A percentile compares a stretch with the other conserved stretches of the same genome.
Evolutionary conservation across 257 asterid species (phyloP).

Genomic region (Solanum phureja): DNA sequence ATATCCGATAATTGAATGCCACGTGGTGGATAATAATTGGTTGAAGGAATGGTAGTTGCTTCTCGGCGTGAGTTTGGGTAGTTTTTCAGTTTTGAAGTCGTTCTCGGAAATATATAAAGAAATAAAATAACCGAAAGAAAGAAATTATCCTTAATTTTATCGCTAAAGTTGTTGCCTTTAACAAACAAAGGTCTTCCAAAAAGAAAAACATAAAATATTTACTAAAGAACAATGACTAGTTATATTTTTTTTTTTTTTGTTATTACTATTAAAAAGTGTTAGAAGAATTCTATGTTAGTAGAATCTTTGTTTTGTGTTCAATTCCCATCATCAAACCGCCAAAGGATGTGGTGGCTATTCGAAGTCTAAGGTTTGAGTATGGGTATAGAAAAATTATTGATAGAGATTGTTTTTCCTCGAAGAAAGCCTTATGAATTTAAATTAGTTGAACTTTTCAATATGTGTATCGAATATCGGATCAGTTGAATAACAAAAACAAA

Average conservation of each 20-base stretch:
- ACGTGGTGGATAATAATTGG: conserved; percentile 13
- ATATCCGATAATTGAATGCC: background rate
- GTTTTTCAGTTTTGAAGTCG: background rate
- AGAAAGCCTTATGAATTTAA: no score
- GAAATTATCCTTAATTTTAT: background rate
- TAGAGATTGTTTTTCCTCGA: no score
- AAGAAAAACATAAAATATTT: background rate
- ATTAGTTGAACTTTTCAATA: no score
- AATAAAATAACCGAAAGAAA: background rate
- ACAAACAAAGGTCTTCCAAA: background rate
- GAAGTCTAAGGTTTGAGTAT: no score
- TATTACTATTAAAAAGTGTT: background rate
- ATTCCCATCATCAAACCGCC: background rate
- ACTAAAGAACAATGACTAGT: background rate
- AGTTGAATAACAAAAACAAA: no score
- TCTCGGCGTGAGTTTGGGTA: background rate
- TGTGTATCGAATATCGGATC: rapidly evolving
- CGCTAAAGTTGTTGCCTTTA: background rate
- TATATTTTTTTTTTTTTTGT: no score
- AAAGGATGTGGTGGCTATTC: no score
- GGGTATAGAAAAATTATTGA: no score
- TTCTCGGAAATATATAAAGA: background rate
- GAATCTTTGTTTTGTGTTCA: background rate
- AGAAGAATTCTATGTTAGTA: background rate
- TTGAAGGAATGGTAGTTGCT: conserved; percentile 3